phyloP scores from a whole-genome alignment of 2,329 filamentous ascomycete genomes.

The Dothiorella sarmentorum region DNA sequence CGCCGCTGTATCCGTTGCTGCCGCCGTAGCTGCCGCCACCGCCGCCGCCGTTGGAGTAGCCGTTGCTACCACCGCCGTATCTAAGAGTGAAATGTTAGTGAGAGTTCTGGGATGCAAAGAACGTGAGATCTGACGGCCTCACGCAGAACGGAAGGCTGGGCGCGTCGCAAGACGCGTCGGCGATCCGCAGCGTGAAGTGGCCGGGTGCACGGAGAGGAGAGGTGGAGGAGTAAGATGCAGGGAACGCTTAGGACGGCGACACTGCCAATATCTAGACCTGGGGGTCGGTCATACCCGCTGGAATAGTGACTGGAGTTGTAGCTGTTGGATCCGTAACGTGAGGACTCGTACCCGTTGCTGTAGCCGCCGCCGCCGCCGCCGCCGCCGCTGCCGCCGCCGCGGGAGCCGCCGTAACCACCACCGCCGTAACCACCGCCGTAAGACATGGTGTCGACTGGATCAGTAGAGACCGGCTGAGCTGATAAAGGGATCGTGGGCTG shows the following conservation, averaged over 20 bases:
- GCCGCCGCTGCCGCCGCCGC: slow-evolving; percentile 44
- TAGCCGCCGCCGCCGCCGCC: slow-evolving; percentile 48
- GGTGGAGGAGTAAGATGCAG: not conserved
- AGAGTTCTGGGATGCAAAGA: not conserved
- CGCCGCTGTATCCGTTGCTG: slow-evolving; percentile 22
- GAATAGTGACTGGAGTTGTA: slow-evolving; percentile 44
- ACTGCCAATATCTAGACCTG: slow-evolving; percentile 40
- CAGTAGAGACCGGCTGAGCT: slow-evolving; percentile 33
- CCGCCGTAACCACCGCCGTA: slow-evolving; percentile 55
- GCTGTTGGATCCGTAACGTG: slow-evolving; percentile 44
- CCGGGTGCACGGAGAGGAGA: not conserved
- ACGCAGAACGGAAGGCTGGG: not conserved
- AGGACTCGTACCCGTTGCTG: slow-evolving; percentile 52
- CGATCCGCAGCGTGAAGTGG: not conserved
- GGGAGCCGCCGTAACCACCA: slow-evolving; percentile 42
- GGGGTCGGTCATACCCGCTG: slow-evolving; percentile 43
- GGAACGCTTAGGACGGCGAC: slow-evolving; percentile 14
- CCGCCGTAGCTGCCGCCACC: slow-evolving; percentile 29
- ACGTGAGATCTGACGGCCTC: not conserved
- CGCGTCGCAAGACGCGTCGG: not conserved
- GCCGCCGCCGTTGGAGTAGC: slow-evolving; percentile 26
- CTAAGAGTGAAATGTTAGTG: not conserved
- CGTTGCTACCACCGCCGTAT: not conserved
- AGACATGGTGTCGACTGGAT: slow-evolving; percentile 57
- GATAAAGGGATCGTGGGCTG: slow-evolving; percentile 16